Conservation (phyloP, 2,329 filamentous ascomycete species). For the Clonostachys chloroleuca region DNA sequence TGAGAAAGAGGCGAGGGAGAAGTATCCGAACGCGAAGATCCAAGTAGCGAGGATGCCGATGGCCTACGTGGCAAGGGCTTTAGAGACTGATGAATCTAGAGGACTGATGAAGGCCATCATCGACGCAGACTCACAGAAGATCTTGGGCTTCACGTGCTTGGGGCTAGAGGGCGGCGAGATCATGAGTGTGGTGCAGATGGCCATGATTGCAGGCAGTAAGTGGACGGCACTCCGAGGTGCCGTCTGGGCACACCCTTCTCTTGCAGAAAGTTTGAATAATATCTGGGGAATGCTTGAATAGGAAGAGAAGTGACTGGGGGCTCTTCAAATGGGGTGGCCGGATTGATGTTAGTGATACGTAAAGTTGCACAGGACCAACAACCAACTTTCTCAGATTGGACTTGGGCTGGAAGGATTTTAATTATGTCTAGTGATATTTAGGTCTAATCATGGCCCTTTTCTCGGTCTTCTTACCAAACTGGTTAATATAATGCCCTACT, state of each 20-base stretch:
- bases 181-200: slow-evolving; percentile 47
- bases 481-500: too few species aligned
- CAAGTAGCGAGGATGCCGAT: slow-evolving; percentile 45
- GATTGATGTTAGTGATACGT: too few species aligned
- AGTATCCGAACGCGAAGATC: slow-evolving; percentile 15
- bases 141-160: slow-evolving; percentile 46
- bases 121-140: slow-evolving; percentile 39
- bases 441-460: too few species aligned
- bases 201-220: slow-evolving; percentile 41
- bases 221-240: slow-evolving; percentile 39
- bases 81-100: slow-evolving; percentile 45
- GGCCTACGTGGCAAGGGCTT: slow-evolving; percentile 40
- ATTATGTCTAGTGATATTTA: too few species aligned
- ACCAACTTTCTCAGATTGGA: too few species aligned
- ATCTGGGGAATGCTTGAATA: slow-evolving; percentile 35
- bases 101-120: slow-evolving; percentile 49
- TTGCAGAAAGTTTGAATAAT: slow-evolving; percentile 47
- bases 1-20: slow-evolving; percentile 24
- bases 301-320: slow-evolving; percentile 3
- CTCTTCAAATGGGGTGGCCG: too few species aligned
- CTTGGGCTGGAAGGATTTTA: too few species aligned
- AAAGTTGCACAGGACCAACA: too few species aligned
- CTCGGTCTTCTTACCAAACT: too few species aligned
- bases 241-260: slow-evolving; percentile 44
- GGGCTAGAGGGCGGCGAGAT: slow-evolving; percentile 47